Base-by-base conservation (phyloP, 108 stramenopile genomes). In the Cyclotella atomus region DNA sequence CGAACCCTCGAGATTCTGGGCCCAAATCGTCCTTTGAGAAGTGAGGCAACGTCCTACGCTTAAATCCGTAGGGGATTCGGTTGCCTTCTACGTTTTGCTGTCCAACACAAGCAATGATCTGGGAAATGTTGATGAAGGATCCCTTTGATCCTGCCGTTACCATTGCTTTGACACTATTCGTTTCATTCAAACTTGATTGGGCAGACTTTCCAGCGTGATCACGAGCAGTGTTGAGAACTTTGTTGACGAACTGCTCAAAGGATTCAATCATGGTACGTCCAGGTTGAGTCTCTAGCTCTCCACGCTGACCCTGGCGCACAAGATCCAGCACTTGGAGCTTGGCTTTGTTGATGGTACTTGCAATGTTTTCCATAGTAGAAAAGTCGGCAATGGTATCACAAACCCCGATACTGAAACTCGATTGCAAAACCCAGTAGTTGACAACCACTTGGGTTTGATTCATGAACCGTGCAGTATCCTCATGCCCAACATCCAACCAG, bases 71-170 rank as follows among this genome's bases (percentile, higher is more conserved):
- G 10, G 96, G 97, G 57, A 99, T 98, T n/a, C 99, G 93, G 77
- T 97, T 93, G 46, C 97, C 98, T 72, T 99, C 97, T 24, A 99
- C 99, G 84, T 99, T 99, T 86, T 99, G 99, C 77, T 99, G 99
- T 43, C 99, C 99, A 27, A 99, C 98, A 78, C 99, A 99, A 59
- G 97, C 97, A 77, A 99, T 97, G 81, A 99, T 99, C 85, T 99
- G 99, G 25, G 97, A 96, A 75, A 99, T 99, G 77, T 99, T 99
- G 75, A 97, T 97, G 70, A 95, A 96, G 21, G 91, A 92, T 29
- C 99, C 99, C 88, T 99, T 99, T 36, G 95, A 96, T 35, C 99
- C 99, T 44, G 97, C 91, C 41, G 89, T 92, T 17, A 97, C 97
- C 97, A 99, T 99, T 59, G 97, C 97, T 78, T 97, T 97, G 44